Conservation (phyloP, 768 basidiomycete genomes). For the Thelephora aurantiotincta region DNA sequence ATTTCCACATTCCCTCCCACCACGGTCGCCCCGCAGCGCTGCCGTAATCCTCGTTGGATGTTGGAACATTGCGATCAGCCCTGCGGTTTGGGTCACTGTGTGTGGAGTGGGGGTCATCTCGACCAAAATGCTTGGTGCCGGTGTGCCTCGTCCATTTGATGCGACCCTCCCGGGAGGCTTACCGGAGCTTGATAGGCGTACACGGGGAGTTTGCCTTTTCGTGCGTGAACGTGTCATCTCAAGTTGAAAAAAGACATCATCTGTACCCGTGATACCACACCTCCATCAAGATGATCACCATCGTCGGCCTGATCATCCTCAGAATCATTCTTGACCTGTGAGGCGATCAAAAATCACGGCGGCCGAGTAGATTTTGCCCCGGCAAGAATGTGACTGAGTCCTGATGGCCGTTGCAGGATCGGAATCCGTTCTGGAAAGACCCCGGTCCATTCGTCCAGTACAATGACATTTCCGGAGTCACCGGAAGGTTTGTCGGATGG, state of each 20-base stretch:
- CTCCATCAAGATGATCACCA: constrained; percentile 38
- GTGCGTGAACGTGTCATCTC: constrained; percentile 13
- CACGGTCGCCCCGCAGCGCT: constrained; percentile 17
- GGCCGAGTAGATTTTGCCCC: constrained; percentile 1
- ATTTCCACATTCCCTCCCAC: not conserved
- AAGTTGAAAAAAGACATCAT: not conserved
- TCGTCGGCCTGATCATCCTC: constrained; percentile 28
- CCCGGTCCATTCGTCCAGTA: constrained; percentile 45
- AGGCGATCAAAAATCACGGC: constrained; percentile 38
- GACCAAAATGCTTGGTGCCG: constrained; percentile 30
- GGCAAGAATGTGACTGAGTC: no score
- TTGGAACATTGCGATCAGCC: constrained; percentile 38
- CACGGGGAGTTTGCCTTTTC: constrained; percentile 40
- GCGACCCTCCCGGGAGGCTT: not conserved
- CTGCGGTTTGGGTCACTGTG: constrained; percentile 38
- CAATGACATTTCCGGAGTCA: constrained; percentile 23
- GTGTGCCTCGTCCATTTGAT: constrained; percentile 9
- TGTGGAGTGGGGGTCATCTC: constrained; percentile 34
- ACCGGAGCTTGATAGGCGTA: constrained; percentile 14
- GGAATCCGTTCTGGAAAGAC: constrained; percentile 34
- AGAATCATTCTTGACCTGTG: constrained; percentile 43
- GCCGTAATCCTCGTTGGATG: constrained; percentile 36
- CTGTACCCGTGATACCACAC: constrained; percentile 11
- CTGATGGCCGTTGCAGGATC: constrained; percentile 13
- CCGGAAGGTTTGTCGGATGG: constrained; percentile 35